Base-by-base conservation (phyloP, 129 eudicot species). In the Logfia minima region DNA sequence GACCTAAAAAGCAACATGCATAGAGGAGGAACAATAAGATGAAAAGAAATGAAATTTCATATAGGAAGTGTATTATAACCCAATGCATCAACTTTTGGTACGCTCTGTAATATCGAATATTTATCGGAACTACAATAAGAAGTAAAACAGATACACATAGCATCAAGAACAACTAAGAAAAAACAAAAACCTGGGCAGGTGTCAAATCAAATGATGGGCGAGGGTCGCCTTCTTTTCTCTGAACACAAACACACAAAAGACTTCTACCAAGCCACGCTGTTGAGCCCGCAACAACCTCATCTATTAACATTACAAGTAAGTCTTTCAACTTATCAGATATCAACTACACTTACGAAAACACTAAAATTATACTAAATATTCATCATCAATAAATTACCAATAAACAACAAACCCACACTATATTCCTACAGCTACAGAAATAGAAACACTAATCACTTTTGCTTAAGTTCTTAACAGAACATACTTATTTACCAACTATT, bases 251-350 rank as follows among this genome's bases (percentile, higher is more conserved):
- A 85, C 99, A 94, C 31, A 97, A 94, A 68, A 94, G 92, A 61
- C 99, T 94, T 85, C 89, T 89, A 18, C 99, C 99, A 68, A 94
- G 90, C 99, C 99, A 94, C 74, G 99, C 99, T 75, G 99, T 90
- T 75, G 99, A 94, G 58, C 99, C 97, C 37, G 97, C 97, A 72
- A 86, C 99, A 77, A 92, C 99, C 85, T 94, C 98, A 75, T 84
- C 97, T 91, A 78, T 73, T 69, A 85, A 77, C 79, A 77, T 64
- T 81, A 68, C 68, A 70, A 77, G 55, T 59, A 66, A 48, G 37
- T 48, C 55, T 48, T 48, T 14, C 61, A 58, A 76, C 28, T 52
- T 66, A 16, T 21, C 43, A 70, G 53, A 21, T 66, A 39, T 18
- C 63, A 51, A 5, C 55, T 3, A 48, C 5, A 48, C 55, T 48